Base-by-base conservation (phyloP, 495 filamentous ascomycete genomes). In the Collariella sp. region DNA sequence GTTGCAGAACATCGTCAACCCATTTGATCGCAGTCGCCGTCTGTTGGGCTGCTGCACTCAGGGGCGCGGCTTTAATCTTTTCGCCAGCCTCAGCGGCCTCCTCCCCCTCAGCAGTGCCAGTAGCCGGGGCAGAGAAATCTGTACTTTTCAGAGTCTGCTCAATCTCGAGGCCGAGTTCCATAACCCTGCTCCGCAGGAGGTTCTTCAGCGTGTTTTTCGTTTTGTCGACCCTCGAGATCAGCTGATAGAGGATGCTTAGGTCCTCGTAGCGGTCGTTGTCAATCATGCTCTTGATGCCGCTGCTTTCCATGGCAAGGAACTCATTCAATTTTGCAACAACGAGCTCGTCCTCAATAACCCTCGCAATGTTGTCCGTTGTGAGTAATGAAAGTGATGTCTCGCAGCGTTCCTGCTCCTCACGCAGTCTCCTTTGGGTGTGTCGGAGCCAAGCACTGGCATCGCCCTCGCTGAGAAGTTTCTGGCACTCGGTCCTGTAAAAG, bases 21-120 rank as follows among this genome's bases (percentile, higher is more conserved):
- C 93, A 99, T 58, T 87, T 86, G 62, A 97, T 89, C 0, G 93
- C 94, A 1, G 88, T 83, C 5, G 77, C 74, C 1, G 94, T 97
- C 58, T 71, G 67, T 52, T 78, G 76, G n/a, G 75, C 74, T 0
- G 76, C 64, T 18, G 73, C 70, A 50, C 62, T 73, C 11, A 74
- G 56, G 0, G 67, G 31, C 50, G 71, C 72, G 0, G 68, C 38
- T 38, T 75, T 75, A 10, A 67, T n/a, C 55, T 73, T 76, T 43
- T 70, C 72, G 22, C 64, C 65, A 7, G 70, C 73, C 36, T 78
- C 77, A 16, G 72, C 69, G 33, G 77, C 80, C 3, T 67, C 72
- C 31, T 72, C 67, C 10, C 67, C 73, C 23, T 78, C 78, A 7
- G 72, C 70, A 4, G 75, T 77, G 1, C 66, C 65, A 31, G 64